A percentile compares a stretch with the other conserved stretches of the same genome.
These are phyloP conservation scores for Cryptococcus sp. DNA, from an alignment of 1,284 basidiomycete genomes.

Conservation along the genomic window DNA sequence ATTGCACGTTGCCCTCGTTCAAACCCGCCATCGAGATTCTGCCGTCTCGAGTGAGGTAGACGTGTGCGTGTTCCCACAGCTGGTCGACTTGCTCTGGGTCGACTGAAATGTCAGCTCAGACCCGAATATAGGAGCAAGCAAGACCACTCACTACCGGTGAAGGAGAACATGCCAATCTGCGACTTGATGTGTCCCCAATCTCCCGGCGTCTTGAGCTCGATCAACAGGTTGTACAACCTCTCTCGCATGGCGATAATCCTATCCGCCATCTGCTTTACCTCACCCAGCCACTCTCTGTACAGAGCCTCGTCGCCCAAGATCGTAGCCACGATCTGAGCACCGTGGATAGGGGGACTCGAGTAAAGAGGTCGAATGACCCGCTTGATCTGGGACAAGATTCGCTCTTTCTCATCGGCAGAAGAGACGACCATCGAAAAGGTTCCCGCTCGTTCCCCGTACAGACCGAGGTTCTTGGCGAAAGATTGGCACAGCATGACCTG, in stretches of 20 bases:
- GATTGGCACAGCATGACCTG: conserved; percentile 83
- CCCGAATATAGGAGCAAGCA: not conserved
- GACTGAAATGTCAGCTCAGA: conserved; percentile 6
- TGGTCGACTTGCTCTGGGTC: conserved; percentile 70
- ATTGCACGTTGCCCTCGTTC: conserved; percentile 75
- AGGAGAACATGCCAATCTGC: conserved; percentile 75
- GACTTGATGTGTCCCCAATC: conserved; percentile 94
- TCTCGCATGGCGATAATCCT: conserved; percentile 95
- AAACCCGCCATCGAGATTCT: conserved; percentile 95
- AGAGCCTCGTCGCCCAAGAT: conserved; percentile 47
- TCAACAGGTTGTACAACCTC: conserved; percentile 71
- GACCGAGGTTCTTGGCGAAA: conserved; percentile 98
- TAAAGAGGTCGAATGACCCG: conserved; percentile 96
- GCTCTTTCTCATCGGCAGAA: conserved; percentile 74
- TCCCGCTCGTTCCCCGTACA: conserved; percentile 95
- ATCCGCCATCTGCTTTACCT: conserved; percentile 92
- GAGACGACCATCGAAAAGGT: conserved; percentile 77
- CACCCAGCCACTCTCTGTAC: conserved; percentile 53
- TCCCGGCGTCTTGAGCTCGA: conserved; percentile 82
- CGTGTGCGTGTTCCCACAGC: conserved; percentile 84
- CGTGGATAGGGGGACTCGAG: conserved; percentile 95
- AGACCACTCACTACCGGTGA: conserved; percentile 69
- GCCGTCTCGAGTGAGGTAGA: conserved; percentile 68
- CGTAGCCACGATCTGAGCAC: conserved; percentile 80
- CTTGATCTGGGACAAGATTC: conserved; percentile 88